A percentile compares a stretch with the other conserved stretches of the same genome.
These are phyloP conservation scores for Aspergillus avenaceus DNA, from an alignment of 495 filamentous ascomycete genomes.

Conservation along the genomic window DNA sequence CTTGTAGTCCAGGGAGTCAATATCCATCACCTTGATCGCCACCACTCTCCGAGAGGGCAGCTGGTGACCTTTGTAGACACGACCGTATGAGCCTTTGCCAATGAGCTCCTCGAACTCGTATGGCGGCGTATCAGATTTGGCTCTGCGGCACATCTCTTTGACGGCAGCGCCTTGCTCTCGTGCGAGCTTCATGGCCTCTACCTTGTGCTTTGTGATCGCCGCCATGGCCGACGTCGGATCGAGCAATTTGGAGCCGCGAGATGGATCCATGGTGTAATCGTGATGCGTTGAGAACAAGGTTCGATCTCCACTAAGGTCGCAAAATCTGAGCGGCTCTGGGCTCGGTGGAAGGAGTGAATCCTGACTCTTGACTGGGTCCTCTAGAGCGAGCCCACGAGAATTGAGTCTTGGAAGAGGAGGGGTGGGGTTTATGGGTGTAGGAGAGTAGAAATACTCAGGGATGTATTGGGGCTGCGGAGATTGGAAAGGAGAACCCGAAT, in stretches of 20 bases:
- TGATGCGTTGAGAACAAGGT: background rate
- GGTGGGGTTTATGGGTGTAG: background rate
- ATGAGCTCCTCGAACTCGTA: slow-evolving; percentile 88
- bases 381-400: background rate
- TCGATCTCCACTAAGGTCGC: background rate
- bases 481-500: background rate
- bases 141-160: slow-evolving; percentile 44
- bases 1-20: slow-evolving; percentile 79
- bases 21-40: slow-evolving; percentile 92
- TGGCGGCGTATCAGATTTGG: slow-evolving; percentile 45
- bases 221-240: slow-evolving; percentile 45
- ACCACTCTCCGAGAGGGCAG: slow-evolving; percentile 61
- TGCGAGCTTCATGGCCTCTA: slow-evolving; percentile 45
- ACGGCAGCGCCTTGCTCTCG: slow-evolving; percentile 46
- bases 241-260: slow-evolving; percentile 32
- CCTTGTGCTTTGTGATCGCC: slow-evolving; percentile 46
- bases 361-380: background rate
- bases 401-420: background rate
- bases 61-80: slow-evolving; percentile 79
- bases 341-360: slow-evolving; percentile 1
- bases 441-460: background rate
- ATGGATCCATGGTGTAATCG: slow-evolving; percentile 13
- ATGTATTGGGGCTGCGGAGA: background rate
- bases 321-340: background rate
- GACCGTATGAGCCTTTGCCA: slow-evolving; percentile 92